Evolutionary conservation across 2,329 filamentous ascomycete species (phyloP).

Genomic region (Epichloe coenophiala): DNA sequence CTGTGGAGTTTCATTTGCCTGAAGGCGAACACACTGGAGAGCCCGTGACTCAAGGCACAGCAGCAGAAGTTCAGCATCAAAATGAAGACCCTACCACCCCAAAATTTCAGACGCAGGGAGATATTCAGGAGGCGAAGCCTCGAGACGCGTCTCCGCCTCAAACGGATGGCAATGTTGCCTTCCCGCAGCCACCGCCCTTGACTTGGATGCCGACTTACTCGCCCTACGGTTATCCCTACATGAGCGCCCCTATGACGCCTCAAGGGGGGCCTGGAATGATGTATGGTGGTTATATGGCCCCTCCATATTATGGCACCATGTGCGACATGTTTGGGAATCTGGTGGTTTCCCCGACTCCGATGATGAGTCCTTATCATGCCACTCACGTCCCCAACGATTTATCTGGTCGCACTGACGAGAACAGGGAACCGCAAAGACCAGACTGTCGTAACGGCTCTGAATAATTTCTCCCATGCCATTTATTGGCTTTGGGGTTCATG

Average conservation of each 20-base stretch:
- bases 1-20: slow-evolving; percentile 6
- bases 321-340: slow-evolving; percentile 11
- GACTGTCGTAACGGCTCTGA: background rate
- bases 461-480: background rate
- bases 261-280: slow-evolving; percentile 9
- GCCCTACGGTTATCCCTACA: slow-evolving; percentile 7
- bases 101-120: background rate
- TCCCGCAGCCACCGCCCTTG: slow-evolving; percentile 4
- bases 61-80: background rate
- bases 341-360: slow-evolving; percentile 9
- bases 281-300: slow-evolving; percentile 12
- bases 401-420: background rate
- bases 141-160: background rate
- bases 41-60: background rate
- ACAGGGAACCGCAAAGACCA: background rate
- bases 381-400: background rate
- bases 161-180: background rate
- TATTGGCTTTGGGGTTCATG: background rate
- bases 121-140: background rate
- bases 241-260: slow-evolving; percentile 10
- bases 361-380: slow-evolving; percentile 9
- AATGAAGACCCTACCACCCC: background rate
- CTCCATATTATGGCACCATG: slow-evolving; percentile 9
- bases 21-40: background rate
- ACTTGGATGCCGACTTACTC: slow-evolving; percentile 10